These are phyloP conservation scores for Daldinia loculata DNA, from an alignment of 495 filamentous ascomycete species.

Conservation along the genomic window DNA sequence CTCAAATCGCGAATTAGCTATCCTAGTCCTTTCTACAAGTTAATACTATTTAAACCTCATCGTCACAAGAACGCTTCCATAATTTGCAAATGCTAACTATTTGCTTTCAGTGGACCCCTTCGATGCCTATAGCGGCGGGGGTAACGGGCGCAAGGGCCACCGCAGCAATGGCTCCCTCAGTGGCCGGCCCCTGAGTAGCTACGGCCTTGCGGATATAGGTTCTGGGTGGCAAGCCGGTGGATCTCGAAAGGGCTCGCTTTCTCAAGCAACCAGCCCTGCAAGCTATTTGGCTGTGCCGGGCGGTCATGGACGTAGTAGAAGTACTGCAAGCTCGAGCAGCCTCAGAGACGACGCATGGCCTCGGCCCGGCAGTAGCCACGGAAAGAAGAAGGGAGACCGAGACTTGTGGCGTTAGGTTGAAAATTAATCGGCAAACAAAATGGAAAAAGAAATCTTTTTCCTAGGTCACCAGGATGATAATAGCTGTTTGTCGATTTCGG, in stretches of 20 bases:
- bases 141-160: constrained; percentile 28
- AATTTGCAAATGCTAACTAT: constrained; percentile 12
- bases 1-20: background rate
- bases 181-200: constrained; percentile 58
- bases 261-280: constrained; percentile 76
- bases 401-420: constrained; percentile 55
- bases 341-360: constrained; percentile 54
- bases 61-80: background rate
- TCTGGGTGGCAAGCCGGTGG: constrained; percentile 54
- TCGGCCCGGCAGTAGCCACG: constrained; percentile 51
- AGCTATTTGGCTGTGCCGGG: constrained; percentile 82
- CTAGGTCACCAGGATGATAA: background rate
- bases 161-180: constrained; percentile 34
- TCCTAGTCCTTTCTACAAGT: background rate
- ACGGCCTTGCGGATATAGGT: constrained; percentile 56
- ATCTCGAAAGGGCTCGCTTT: constrained; percentile 55
- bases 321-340: constrained; percentile 20
- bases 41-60: background rate
- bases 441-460: background rate
- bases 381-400: constrained; percentile 53
- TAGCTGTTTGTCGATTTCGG: background rate
- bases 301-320: constrained; percentile 29
- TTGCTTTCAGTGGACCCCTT: constrained; percentile 45
- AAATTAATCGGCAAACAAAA: background rate
- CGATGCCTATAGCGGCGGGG: constrained; percentile 36